Evolutionary conservation across 768 basidiomycete species (phyloP), one percentile per base, ranked within the genome.

Genomic region (Mycena haematopus): DNA sequence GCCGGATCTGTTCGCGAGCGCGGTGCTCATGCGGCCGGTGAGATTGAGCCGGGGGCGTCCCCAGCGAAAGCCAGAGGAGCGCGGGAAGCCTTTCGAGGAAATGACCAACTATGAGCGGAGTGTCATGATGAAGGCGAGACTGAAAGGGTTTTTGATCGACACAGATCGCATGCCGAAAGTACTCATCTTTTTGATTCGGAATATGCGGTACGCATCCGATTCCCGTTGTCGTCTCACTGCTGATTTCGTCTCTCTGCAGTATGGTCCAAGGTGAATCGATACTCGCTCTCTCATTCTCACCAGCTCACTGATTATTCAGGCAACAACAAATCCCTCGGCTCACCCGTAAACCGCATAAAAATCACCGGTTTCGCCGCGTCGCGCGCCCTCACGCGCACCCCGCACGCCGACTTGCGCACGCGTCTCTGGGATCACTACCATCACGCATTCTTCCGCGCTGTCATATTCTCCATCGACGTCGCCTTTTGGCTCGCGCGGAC

Each of bases 331-430:
- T 78, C 83, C 2, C 85, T 96, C 38, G 91, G 92, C 15, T 91
- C 91, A 3, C 94, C 94, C 0, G 91, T 94, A 0, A 95, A 96
- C 71, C 86, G 94, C 21, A 89, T 97, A 76, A 95, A 93, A 74
- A 91, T 96, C 56, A 93, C 91, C 0, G 94, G 91, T 0, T 85
- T 84, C 72, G 93, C 87, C 85, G 95, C 93, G 27, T 88, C 92
- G 5, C 80, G 82, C 24, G 89, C 90, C 5, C 80, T 91, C 6
- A 75, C 80, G 11, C 75, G 79, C 29, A 67, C 78, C 17, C 31
- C 52, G 22, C 68, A 80, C 61, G 78, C 86, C 33, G 65, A 79
- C 17, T 60, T 84, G 49, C 53, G 68, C 3, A 73, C 78, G 46
- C 81, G 84, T 5, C 38, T 84, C 1, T 72, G 72, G 42, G 88